A percentile compares a stretch with the other conserved stretches of the same genome.
phyloP scores from a whole-genome alignment of 176 grass and related monocot species.

The Rhynchospora tenuis region DNA sequence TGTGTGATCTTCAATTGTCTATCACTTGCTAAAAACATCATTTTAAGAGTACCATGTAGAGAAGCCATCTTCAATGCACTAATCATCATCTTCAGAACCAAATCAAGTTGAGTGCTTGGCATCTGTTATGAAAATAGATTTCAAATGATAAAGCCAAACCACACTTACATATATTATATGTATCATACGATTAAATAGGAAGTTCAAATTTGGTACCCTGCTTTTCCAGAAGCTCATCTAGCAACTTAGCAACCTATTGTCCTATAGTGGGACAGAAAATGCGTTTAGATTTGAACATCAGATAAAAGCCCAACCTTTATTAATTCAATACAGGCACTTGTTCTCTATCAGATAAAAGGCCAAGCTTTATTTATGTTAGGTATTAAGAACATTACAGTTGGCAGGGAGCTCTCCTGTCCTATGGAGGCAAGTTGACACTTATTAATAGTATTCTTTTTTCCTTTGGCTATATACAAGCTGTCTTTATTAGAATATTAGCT shows the following conservation, averaged over 20 bases:
- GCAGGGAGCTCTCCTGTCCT: too few species aligned
- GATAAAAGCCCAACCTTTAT: too few species aligned
- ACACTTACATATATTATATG: neutral
- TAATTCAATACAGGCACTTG: too few species aligned
- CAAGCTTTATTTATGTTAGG: too few species aligned
- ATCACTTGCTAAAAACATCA: neutral
- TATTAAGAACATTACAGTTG: too few species aligned
- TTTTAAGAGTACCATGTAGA: constrained; percentile 59
- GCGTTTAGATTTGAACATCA: too few species aligned
- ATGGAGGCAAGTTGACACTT: too few species aligned
- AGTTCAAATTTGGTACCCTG: constrained; percentile 46
- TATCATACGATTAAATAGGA: neutral
- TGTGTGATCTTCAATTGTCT: neutral
- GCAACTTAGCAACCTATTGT: constrained; percentile 62
- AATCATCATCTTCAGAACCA: constrained; percentile 83
- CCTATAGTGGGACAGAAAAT: neutral
- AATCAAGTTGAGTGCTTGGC: constrained; percentile 62
- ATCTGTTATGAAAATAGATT: constrained; percentile 35
- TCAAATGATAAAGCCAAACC: neutral
- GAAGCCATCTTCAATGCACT: constrained; percentile 93
- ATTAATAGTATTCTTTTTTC: too few species aligned
- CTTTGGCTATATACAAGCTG: too few species aligned
- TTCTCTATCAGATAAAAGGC: too few species aligned
- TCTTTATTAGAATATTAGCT: too few species aligned
- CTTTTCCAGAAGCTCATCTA: constrained; percentile 62